phyloP scores from a whole-genome alignment of 345 rosid genomes.

The Corchorus olitorius region DNA sequence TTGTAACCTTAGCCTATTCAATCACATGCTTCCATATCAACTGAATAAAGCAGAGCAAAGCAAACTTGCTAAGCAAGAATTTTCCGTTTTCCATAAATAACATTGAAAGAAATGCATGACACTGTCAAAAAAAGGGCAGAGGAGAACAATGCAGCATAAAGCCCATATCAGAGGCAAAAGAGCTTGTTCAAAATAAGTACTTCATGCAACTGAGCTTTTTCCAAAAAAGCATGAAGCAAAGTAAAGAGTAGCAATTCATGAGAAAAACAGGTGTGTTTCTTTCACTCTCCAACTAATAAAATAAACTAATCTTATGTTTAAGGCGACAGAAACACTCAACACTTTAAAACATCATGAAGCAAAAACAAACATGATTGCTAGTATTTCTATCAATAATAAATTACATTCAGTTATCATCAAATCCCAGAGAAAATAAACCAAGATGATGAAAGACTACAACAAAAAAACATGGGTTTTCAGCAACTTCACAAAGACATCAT shows the following conservation, averaged over 20 bases:
- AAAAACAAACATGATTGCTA: neutral
- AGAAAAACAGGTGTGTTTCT: neutral
- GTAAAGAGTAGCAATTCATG: neutral
- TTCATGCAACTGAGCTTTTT: conserved; percentile 7
- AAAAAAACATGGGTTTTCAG: neutral
- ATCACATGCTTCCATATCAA: neutral
- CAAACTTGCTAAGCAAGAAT: neutral
- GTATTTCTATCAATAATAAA: neutral
- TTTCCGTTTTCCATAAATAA: conserved; percentile 1
- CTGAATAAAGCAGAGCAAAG: neutral
- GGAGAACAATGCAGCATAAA: neutral
- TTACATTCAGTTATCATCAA: neutral
- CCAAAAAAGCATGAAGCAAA: neutral
- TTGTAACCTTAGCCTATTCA: neutral
- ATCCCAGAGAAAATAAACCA: neutral
- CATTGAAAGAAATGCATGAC: neutral
- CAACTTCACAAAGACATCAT: conserved; percentile 4
- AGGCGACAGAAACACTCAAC: neutral
- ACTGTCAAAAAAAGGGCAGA: neutral
- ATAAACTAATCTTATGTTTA: neutral
- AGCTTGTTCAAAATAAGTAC: too few relatives aligned
- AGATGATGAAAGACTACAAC: neutral
- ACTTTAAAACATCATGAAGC: neutral
- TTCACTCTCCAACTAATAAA: neutral
- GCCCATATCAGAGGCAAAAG: neutral